phyloP scores from a whole-genome alignment of 768 basidiomycete genomes.

The Royoungia palumana region DNA sequence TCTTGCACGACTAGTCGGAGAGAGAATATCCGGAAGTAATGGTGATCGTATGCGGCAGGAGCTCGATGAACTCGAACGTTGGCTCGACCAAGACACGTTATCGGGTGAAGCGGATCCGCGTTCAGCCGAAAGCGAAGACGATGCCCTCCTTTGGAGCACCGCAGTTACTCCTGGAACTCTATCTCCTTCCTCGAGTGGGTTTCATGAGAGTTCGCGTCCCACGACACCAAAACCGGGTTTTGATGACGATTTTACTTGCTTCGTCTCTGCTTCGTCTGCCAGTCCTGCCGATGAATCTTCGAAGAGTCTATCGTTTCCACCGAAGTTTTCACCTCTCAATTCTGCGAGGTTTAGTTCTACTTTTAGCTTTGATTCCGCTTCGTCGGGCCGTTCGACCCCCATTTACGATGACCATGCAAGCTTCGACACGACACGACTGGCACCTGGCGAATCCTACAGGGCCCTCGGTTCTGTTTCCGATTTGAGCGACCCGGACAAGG shows the following conservation, averaged over 20 bases:
- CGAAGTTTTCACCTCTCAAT: conserved; percentile 2
- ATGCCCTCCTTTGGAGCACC: conserved; percentile 40
- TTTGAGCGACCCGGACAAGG: conserved; percentile 44
- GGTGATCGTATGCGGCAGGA: conserved; percentile 43
- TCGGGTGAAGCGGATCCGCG: conserved; percentile 33
- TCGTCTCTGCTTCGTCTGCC: conserved; percentile 56
- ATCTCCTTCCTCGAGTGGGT: conserved; percentile 25
- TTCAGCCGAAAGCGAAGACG: conserved; percentile 16
- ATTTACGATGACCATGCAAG: conserved; percentile 15
- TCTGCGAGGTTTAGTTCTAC: conserved; percentile 26
- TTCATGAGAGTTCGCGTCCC: conserved; percentile 18
- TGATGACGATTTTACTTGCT: conserved; percentile 80
- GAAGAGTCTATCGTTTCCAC: neutral
- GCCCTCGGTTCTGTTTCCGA: conserved; percentile 61
- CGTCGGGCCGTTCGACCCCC: conserved; percentile 27
- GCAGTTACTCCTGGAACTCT: conserved; percentile 29
- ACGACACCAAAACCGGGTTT: conserved; percentile 45
- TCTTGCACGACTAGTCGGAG: conserved; percentile 20
- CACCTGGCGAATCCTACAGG: conserved; percentile 38
- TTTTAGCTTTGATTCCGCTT: conserved; percentile 23
- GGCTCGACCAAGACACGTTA: conserved; percentile 42
- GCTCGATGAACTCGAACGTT: conserved; percentile 57
- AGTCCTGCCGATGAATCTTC: conserved; percentile 1
- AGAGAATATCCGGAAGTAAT: conserved; percentile 23
- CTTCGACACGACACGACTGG: conserved; percentile 17